A percentile compares a stretch with the other conserved stretches of the same genome.
phyloP scores from a whole-genome alignment of 768 basidiomycete species.

The Gelatoporia subvermispora region DNA sequence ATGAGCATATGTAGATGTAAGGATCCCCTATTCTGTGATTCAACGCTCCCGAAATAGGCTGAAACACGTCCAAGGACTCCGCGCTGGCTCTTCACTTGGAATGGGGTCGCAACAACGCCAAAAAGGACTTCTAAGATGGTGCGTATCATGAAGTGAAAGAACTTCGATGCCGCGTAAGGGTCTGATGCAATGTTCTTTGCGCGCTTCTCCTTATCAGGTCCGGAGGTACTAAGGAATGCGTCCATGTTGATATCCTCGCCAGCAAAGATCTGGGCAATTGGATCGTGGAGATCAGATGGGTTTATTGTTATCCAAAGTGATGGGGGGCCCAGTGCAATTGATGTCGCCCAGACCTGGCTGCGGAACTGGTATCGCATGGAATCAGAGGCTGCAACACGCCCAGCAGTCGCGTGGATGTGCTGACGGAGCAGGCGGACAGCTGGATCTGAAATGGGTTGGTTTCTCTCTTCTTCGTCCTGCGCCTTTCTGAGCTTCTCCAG shows the following conservation, averaged over 20 bases:
- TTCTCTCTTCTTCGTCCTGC: constrained; percentile 27
- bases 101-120: constrained; percentile 21
- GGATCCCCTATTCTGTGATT: constrained; percentile 38
- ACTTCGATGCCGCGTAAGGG: constrained; percentile 38
- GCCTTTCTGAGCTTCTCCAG: constrained; percentile 27
- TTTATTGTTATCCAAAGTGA: constrained; percentile 42
- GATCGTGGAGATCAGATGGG: constrained; percentile 36
- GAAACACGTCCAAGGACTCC: constrained; percentile 31
- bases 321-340: constrained; percentile 25
- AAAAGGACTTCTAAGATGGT: constrained; percentile 30
- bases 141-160: constrained; percentile 33
- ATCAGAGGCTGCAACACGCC: constrained; percentile 16
- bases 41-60: constrained; percentile 34
- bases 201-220: constrained; percentile 20
- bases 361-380: constrained; percentile 13
- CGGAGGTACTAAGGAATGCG: constrained; percentile 20
- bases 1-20: constrained; percentile 38
- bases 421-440: constrained; percentile 6
- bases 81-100: constrained; percentile 5
- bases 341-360: constrained; percentile 34
- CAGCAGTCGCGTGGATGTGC: constrained; percentile 12
- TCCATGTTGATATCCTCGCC: constrained; percentile 42
- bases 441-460: constrained; percentile 4
- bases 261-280: constrained; percentile 38
- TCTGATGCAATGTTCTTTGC: constrained; percentile 29